Conservation (phyloP, 495 filamentous ascomycete genomes). For the Cudoniella acicularis region DNA sequence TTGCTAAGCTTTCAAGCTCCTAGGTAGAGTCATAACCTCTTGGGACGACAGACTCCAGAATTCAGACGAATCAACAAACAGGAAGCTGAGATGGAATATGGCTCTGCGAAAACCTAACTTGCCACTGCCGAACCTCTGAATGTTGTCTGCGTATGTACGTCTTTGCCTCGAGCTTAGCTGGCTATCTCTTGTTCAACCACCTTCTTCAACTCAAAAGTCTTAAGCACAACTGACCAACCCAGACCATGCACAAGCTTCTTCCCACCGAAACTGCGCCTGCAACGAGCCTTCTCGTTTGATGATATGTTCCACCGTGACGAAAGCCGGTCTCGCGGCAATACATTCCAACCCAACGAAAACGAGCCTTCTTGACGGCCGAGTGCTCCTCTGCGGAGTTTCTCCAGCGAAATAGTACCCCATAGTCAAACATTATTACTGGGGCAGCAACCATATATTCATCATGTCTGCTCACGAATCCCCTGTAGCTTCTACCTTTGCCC, state of each 20-base stretch:
- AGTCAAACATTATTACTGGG: neutral
- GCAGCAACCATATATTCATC: neutral
- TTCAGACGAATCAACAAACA: neutral
- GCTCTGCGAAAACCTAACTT: neutral
- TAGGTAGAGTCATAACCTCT: too few relatives aligned
- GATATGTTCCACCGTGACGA: constrained; percentile 13
- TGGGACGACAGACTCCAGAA: neutral
- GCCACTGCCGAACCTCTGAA: neutral
- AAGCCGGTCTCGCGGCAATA: constrained; percentile 14
- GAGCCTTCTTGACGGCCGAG: neutral
- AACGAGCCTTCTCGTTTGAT: neutral
- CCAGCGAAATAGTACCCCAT: neutral
- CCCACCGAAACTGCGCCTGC: neutral
- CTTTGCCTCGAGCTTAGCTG: neutral
- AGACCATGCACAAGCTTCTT: constrained; percentile 1
- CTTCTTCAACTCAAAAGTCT: neutral
- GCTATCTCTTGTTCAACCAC: neutral
- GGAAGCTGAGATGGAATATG: neutral
- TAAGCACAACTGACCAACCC: neutral
- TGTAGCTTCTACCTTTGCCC: constrained; percentile 9
- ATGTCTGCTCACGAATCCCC: constrained; percentile 27
- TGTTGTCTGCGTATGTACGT: neutral
- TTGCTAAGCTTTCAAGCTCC: neutral
- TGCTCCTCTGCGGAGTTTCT: too few relatives aligned
- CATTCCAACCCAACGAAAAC: neutral